A percentile compares a stretch with the other conserved stretches of the same genome.
These are phyloP conservation scores for Serpula lacrymans DNA, from an alignment of 768 basidiomycete genomes.

Conservation along the genomic window DNA sequence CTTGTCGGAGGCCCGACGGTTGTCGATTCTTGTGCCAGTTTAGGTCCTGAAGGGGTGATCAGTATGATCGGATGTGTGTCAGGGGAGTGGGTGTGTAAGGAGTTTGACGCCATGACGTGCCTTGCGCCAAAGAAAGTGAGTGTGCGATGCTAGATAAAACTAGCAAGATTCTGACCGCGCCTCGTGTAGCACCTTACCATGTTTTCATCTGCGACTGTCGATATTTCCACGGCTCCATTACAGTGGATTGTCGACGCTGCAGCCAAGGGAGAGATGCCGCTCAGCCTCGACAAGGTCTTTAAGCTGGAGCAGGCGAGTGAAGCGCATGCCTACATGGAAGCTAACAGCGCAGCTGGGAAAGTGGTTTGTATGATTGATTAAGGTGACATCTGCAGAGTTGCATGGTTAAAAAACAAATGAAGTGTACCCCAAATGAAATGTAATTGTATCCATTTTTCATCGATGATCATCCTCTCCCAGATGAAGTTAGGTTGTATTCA, in stretches of 20 bases:
- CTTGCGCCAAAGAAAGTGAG: constrained; percentile 18
- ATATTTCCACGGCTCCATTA: constrained; percentile 16
- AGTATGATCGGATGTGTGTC: constrained; percentile 17
- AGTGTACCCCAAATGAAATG: too few relatives aligned
- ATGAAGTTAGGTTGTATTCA: too few relatives aligned
- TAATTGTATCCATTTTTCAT: too few relatives aligned
- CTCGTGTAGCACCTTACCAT: constrained; percentile 15
- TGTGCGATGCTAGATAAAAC: not conserved
- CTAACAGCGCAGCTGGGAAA: constrained; percentile 20
- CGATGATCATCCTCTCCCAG: too few relatives aligned
- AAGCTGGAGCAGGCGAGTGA: constrained; percentile 14
- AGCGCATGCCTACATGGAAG: constrained; percentile 22
- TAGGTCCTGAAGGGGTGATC: constrained; percentile 13
- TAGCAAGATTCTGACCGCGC: not conserved
- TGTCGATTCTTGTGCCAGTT: constrained; percentile 13
- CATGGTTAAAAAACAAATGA: too few relatives aligned
- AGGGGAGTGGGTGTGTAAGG: constrained; percentile 17
- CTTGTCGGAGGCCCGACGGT: constrained; percentile 18
- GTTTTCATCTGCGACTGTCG: constrained; percentile 15
- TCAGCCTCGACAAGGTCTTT: constrained; percentile 20
- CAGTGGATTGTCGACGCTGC: constrained; percentile 21
- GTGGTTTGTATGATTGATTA: constrained; percentile 21
- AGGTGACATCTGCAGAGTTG: too few relatives aligned
- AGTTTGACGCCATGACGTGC: constrained; percentile 15
- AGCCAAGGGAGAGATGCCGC: constrained; percentile 13